Percentiles rank a stretch among this genome's conserved stretches.
Evolutionary conservation across 2,329 filamentous ascomycete species (phyloP).

Genomic region (Botrytis pseudocinerea): DNA sequence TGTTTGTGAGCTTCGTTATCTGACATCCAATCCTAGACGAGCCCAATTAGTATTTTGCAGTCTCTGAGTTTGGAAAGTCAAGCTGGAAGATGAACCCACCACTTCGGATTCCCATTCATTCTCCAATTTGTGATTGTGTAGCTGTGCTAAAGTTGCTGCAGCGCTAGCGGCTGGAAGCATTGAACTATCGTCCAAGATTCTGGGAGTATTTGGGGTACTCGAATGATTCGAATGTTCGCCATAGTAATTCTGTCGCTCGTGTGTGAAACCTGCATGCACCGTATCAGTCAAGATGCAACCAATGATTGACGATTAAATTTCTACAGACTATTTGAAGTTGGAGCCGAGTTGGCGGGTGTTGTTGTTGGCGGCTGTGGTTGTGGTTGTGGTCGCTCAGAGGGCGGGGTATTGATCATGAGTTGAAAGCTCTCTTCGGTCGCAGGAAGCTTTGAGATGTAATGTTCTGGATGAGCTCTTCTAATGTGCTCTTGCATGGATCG

Average conservation of each 20-base stretch:
- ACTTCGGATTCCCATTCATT: conserved; percentile 76
- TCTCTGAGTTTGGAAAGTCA: neutral
- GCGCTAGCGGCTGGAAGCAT: conserved; percentile 71
- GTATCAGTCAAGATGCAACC: conserved; percentile 32
- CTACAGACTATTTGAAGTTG: conserved; percentile 36
- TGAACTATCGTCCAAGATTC: conserved; percentile 67
- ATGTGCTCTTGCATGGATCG: conserved; percentile 99
- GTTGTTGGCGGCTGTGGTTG: conserved; percentile 8
- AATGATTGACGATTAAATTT: conserved; percentile 22
- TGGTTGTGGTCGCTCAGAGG: conserved; percentile 48
- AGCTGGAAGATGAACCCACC: conserved; percentile 52
- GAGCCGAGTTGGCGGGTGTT: conserved; percentile 28
- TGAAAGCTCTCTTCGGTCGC: conserved; percentile 95
- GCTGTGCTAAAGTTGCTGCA: conserved; percentile 81
- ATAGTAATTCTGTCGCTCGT: conserved; percentile 66
- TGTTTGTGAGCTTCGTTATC: conserved; percentile 67
- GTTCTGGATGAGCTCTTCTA: conserved; percentile 90
- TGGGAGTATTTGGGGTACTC: conserved; percentile 67
- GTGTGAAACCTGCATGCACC: conserved; percentile 50
- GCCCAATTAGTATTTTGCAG: conserved; percentile 11
- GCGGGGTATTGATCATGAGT: conserved; percentile 49
- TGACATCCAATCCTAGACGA: conserved; percentile 69
- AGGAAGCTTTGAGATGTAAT: conserved; percentile 96
- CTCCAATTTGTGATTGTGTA: conserved; percentile 76
- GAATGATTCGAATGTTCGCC: conserved; percentile 55